Conservation (phyloP, 108 stramenopile species). For the Cyclotella sp. region DNA sequence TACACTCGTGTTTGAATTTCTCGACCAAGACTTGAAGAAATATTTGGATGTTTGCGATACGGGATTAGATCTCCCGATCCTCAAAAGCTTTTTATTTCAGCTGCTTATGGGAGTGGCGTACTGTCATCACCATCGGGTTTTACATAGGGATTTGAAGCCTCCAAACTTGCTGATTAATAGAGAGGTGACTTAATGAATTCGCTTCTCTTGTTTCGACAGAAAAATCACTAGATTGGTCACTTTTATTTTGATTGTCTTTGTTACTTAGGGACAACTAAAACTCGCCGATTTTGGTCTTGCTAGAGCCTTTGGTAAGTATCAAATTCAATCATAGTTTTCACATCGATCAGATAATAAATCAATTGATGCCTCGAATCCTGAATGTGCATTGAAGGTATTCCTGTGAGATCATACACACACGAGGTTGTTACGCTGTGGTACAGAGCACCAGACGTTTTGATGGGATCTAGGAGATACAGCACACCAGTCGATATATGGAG, state of each 20-base stretch:
- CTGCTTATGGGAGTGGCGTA: constrained; percentile 97
- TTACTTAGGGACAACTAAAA: constrained; percentile 87
- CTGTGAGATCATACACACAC: constrained; percentile 93
- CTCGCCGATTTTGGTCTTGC: constrained; percentile 99
- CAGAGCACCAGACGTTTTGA: constrained; percentile 97
- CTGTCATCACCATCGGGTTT: constrained; percentile 97
- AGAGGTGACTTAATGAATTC: constrained; percentile 50
- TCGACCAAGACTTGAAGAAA: constrained; percentile 98
- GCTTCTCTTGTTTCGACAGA: background rate
- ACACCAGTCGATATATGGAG: constrained; percentile 99
- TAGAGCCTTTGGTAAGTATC: constrained; percentile 82
- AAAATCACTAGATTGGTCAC: background rate
- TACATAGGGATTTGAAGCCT: constrained; percentile 97
- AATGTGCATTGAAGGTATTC: constrained; percentile 64
- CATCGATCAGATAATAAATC: background rate
- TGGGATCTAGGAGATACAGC: constrained; percentile 96
- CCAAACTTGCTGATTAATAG: constrained; percentile 97
- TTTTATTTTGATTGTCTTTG: background rate
- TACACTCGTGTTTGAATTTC: constrained; percentile 98
- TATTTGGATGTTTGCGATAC: constrained; percentile 96
- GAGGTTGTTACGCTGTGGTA: constrained; percentile 99
- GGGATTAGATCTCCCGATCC: constrained; percentile 89
- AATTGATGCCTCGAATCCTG: background rate
- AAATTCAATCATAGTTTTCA: background rate
- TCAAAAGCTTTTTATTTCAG: constrained; percentile 97